Evolutionary conservation across 441 rosid genomes (phyloP).

Genomic region (Erysimum cheiri): DNA sequence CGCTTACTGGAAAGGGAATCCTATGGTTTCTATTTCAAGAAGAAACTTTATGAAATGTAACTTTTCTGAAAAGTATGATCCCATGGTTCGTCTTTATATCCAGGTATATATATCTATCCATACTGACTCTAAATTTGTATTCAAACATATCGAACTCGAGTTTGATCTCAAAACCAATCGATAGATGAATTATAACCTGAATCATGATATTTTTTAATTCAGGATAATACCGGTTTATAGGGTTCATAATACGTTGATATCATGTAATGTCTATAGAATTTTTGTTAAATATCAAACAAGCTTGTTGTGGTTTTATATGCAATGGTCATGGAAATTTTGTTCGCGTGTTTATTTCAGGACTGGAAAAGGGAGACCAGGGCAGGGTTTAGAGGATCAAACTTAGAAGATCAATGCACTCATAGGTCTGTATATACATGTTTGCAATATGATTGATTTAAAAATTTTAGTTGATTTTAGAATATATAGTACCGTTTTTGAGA

Average conservation of each 20-base stretch:
- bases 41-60: conserved; percentile 48
- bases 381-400: conserved; percentile 50
- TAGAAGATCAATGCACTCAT: conserved; percentile 62
- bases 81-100: conserved; percentile 48
- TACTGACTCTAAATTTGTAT: not conserved
- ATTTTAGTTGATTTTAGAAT: not conserved
- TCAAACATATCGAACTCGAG: not conserved
- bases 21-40: conserved; percentile 12
- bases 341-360: conserved; percentile 43
- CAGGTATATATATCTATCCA: conserved; percentile 37
- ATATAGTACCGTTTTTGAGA: not conserved
- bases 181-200: not conserved
- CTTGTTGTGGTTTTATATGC: not conserved
- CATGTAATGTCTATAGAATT: not conserved
- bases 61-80: conserved; percentile 44
- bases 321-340: not conserved
- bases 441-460: not conserved
- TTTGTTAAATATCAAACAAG: not conserved
- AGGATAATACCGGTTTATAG: no score
- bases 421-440: conserved; percentile 44
- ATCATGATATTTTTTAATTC: not conserved
- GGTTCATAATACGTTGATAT: not conserved
- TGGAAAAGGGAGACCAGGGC: conserved; percentile 36
- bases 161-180: not conserved
- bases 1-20: conserved; percentile 70